Conservation (phyloP, 2,329 filamentous ascomycete genomes). For the Trichoderma pleuroti region DNA sequence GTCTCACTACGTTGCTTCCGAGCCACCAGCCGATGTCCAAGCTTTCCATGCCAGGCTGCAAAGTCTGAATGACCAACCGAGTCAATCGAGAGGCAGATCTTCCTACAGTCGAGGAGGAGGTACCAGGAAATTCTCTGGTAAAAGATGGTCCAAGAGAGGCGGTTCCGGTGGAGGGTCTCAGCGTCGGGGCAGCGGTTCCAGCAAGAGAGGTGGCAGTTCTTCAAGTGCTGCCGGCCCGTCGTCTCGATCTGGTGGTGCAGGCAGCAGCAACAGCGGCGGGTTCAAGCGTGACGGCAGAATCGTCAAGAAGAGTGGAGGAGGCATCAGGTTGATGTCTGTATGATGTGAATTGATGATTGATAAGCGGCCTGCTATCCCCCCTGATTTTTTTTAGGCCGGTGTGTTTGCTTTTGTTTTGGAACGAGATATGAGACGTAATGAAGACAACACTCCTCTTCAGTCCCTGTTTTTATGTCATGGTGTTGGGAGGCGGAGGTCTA, state of each 20-base stretch:
- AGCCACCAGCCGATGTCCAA: conserved; percentile 30
- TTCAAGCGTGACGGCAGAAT: conserved; percentile 30
- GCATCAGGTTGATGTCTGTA: conserved; percentile 40
- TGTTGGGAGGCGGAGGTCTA: neutral
- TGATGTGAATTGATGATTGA: conserved; percentile 24
- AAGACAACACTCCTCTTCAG: neutral
- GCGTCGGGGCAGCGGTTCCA: conserved; percentile 30
- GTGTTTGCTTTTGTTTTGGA: neutral
- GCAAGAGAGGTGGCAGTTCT: conserved; percentile 31
- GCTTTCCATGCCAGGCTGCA: conserved; percentile 35
- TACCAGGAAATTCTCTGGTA: conserved; percentile 30
- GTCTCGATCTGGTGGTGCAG: conserved; percentile 22
- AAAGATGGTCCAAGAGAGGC: conserved; percentile 30
- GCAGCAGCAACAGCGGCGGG: conserved; percentile 20
- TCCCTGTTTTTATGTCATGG: neutral
- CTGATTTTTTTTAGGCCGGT: neutral
- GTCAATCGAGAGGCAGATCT: conserved; percentile 26
- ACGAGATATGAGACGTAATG: neutral
- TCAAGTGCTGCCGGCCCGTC: conserved; percentile 13
- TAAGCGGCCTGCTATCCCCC: neutral
- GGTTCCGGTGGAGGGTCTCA: conserved; percentile 29
- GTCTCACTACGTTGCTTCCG: conserved; percentile 47
- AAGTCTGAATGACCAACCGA: conserved; percentile 28
- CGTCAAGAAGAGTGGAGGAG: conserved; percentile 33
- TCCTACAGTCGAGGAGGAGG: conserved; percentile 28